Base-by-base conservation (phyloP, 1,139 yeast species). In the Pichia kudriavzevii region DNA sequence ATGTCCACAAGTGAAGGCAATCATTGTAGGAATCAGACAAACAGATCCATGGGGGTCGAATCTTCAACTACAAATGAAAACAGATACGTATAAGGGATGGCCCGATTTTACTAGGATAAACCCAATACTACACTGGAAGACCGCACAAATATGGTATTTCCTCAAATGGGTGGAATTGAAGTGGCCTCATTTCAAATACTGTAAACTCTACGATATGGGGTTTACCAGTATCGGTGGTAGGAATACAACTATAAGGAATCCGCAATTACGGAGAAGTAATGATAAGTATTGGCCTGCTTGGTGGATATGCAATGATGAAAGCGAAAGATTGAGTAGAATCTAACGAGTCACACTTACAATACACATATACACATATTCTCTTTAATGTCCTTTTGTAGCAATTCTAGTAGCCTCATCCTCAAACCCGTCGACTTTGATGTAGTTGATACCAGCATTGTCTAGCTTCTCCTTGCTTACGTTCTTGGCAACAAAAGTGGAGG, bases 61-160 rank as follows among this genome's bases (percentile, higher is more conserved):
- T 11, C 62, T 85, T 25, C 44, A 62, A 12, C 66, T 66, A 36
- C 69, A 79, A 40, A 87, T 82, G 48, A 55, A 50, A 26, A 85
- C 95, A 0, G 95, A 85, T 52, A 85, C 94, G 0, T 94, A 84
- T 52, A 79, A 75, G 43, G 75, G 84, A 35, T 85, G 95, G 95
- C 95, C 95, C n/a, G 61, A 64, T 25, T 85, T 85, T 53, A 58
- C 77, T 44, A 61, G 95, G 30, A 66, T 84, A 8, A 91, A 84
- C 49, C 95, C 95, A 0, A 79, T 85, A 10, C 64, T 85, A 32
- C 80, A 81, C 36, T 85, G 95, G 95, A 69, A 69, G 29, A 83
- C 81, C 48, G 69, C 67, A 19, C 84, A 84, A 40, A 67, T 85
- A 4, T 85, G 95, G 95, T 78, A 72, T 47, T 71, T 73, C 44